Evolutionary conservation across 768 basidiomycete species (phyloP), one percentile per base, ranked within the genome.

Genomic region (Coprinopsis cinerea): DNA sequence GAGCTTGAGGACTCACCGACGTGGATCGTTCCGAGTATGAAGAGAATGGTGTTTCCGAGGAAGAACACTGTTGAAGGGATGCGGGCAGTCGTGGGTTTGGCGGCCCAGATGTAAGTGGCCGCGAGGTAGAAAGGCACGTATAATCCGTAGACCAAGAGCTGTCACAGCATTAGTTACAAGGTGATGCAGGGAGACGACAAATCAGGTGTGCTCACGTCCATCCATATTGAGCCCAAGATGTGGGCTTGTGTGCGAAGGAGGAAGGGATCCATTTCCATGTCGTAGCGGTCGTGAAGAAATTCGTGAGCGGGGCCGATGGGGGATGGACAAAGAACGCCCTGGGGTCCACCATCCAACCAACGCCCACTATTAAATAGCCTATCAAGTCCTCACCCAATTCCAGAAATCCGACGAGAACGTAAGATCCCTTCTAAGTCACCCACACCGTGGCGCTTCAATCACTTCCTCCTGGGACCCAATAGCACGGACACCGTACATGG

Each of bases 1-100:
- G 37, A 39, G 15, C 13, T 9, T 22, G 14, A 23, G 28, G 27
- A 43, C 49, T 20, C n/a, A 57, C 57, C 53, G 34, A 59, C 30
- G 30, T 59, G 58, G 15, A 52, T 35, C 3, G 56, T 55, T 13
- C 48, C 39, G 15, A 57, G 40, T 15, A 56, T 40, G 46, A 47
- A 36, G 28, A 47, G 15, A 27, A n/a, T 18, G 2, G 30, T 36
- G 22, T 47, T 47, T 14, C 27, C 17, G 4, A 47, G 18, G 17
- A 27, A 27, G 34, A 47, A 47, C 14, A 35, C 46, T 3, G 36
- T 18, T 3, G 46, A 47, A 35, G 46, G 46, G 14, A 47, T 15
- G 17, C 46, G 26, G 18, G 20, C 22, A 5, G 27, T 17, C 4
- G 46, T 47, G 30, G 10, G 24, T 32, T 47, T 47, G 30, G 32